A percentile compares a stretch with the other conserved stretches of the same genome.
These are phyloP conservation scores for Calocybe gambosa DNA, from an alignment of 1,284 basidiomycete species.

Conservation along the genomic window DNA sequence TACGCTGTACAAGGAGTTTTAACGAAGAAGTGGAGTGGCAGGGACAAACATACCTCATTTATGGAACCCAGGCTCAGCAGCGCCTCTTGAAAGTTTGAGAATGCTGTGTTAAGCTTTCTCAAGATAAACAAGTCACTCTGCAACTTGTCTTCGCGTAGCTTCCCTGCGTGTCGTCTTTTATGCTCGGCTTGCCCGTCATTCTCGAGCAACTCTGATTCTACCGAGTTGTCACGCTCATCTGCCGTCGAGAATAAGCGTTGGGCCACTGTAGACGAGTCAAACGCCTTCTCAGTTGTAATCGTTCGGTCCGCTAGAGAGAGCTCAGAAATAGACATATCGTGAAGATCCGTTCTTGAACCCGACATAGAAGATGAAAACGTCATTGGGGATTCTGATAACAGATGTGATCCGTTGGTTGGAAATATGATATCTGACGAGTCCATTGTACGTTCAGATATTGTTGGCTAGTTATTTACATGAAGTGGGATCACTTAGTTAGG, in stretches of 20 bases:
- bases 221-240: slow-evolving; percentile 4
- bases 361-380: slow-evolving; percentile 35
- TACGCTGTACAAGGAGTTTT: slow-evolving; percentile 35
- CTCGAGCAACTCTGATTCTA: slow-evolving; percentile 9
- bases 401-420: slow-evolving; percentile 33
- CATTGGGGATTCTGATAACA: slow-evolving; percentile 47
- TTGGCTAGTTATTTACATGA: no score
- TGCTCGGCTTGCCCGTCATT: slow-evolving; percentile 15
- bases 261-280: slow-evolving; percentile 20
- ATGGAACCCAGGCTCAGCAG: slow-evolving; percentile 53
- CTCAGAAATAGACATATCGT: slow-evolving; percentile 60
- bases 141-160: slow-evolving; percentile 61
- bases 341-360: slow-evolving; percentile 39
- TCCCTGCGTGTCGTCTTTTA: slow-evolving; percentile 25
- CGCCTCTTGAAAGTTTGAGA: slow-evolving; percentile 60
- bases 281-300: slow-evolving; percentile 21
- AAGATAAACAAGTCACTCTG: slow-evolving; percentile 66
- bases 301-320: slow-evolving; percentile 44
- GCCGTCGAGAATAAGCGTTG: slow-evolving; percentile 4
- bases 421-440: slow-evolving; percentile 26
- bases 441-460: slow-evolving; percentile 3
- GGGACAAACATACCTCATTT: slow-evolving; percentile 49
- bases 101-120: slow-evolving; percentile 63
- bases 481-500: no score
- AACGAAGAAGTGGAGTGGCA: neutral